Evolutionary conservation across 169 alveolate genomes (phyloP).

Genomic region (Plasmodium cynomolgi): DNA sequence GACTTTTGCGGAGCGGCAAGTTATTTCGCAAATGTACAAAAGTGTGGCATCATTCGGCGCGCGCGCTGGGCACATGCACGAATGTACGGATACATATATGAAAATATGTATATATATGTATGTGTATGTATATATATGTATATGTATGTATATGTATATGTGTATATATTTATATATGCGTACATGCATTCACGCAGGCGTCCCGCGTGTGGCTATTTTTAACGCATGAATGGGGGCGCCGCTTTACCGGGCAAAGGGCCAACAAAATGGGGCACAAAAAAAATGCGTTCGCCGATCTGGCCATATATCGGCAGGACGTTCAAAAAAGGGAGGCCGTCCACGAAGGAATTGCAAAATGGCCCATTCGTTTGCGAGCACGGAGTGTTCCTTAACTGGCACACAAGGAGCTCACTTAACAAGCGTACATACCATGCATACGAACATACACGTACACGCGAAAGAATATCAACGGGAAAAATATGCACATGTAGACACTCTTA

Average conservation of each 20-base stretch:
- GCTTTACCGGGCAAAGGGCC: neutral
- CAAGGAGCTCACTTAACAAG: neutral
- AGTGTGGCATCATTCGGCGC: neutral
- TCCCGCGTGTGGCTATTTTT: neutral
- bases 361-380: neutral
- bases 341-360: neutral
- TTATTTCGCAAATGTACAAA: neutral
- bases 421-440: neutral
- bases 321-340: neutral
- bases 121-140: neutral
- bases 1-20: neutral
- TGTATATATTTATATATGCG: neutral
- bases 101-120: too few relatives aligned
- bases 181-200: neutral
- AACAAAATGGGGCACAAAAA: neutral
- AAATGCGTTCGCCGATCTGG: neutral
- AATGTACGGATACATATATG: neutral
- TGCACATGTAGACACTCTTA: neutral
- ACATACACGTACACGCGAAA: neutral
- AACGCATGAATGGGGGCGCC: neutral
- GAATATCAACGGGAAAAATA: neutral
- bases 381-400: neutral
- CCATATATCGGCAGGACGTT: neutral
- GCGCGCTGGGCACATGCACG: neutral
- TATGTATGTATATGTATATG: neutral